phyloP scores from a whole-genome alignment of 176 grass and related monocot genomes.

The Elymus sibiricus region DNA sequence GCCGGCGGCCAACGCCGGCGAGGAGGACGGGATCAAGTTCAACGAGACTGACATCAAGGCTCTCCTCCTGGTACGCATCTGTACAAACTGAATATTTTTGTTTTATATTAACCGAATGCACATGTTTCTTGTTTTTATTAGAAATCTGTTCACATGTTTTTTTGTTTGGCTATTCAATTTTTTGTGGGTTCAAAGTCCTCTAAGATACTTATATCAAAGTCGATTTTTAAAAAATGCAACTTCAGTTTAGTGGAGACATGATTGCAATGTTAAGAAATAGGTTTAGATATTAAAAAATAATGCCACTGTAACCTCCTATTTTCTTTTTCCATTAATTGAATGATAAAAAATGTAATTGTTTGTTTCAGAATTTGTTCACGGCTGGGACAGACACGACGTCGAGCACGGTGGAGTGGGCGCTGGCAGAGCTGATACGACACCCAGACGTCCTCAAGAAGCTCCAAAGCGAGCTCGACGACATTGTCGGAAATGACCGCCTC shows the following conservation, averaged over 20 bases:
- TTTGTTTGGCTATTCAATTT: too few relatives aligned
- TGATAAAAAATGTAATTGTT: too few relatives aligned
- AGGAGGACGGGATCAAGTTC: constrained; percentile 24
- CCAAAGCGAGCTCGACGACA: not conserved
- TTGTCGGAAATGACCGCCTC: not conserved
- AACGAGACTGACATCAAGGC: constrained; percentile 61
- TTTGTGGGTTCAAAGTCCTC: too few relatives aligned
- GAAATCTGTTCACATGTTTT: too few relatives aligned
- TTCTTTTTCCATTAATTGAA: too few relatives aligned
- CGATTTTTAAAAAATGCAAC: too few relatives aligned
- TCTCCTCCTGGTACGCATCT: constrained; percentile 39
- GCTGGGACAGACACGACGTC: not conserved
- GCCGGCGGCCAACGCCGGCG: not conserved
- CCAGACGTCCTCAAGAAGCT: not conserved
- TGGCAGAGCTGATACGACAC: not conserved
- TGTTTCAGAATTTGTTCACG: not conserved
- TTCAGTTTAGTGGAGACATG: too few relatives aligned
- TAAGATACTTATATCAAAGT: too few relatives aligned
- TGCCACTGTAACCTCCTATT: too few relatives aligned
- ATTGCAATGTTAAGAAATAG: too few relatives aligned
- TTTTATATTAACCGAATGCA: not conserved
- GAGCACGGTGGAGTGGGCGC: not conserved
- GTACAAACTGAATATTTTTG: not conserved
- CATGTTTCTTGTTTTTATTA: not conserved
- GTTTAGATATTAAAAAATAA: too few relatives aligned